Base-by-base conservation (phyloP, 2,329 filamentous ascomycete species). In the Cercospora sp. region DNA sequence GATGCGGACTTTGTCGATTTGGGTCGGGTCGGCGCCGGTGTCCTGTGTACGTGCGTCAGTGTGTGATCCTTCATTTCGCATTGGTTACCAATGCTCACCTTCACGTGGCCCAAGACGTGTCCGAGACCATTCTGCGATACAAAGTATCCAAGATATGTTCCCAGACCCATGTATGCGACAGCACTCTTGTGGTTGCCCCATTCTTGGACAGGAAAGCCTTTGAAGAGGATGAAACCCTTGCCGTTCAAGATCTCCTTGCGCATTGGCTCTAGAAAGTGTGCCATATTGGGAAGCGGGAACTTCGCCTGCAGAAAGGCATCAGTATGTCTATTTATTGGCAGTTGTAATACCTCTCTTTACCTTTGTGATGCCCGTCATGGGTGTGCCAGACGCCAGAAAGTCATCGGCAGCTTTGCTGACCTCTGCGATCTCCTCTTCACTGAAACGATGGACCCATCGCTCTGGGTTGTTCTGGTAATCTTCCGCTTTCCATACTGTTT, bases 151-250 rank as follows among this genome's bases (percentile, higher is more conserved):
- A 97, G 85, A 79, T 97, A 90, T 5, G 91, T 92, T 49, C 78
- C 83, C 0, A 97, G 85, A 3, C 93, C 93, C 90, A 97, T 94
- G 81, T 96, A 97, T n/a, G 90, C 92, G 10, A 93, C 89, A 7
- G 92, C 92, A 10, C 88, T 91, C 82, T 97, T 97, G 77, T 88
- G 86, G 63, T 88, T 87, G 0, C 90, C 88, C 93, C 93, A 97
- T 80, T 86, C 78, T 53, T 86, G 76, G 0, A 93, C 91, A 0
- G 92, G 93, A 78, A 97, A 90, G 62, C 90, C 89, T 79, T 95
- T 96, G 84, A 96, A 95, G 13, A 97, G 86, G 71, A 95, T 91
- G 81, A 97, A 97, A 16, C 93, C 93, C 76, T 95, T 95, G 71
- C 92, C 93, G 77, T 96, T 87, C 66, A 96, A 80, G n/a, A 91